These are phyloP conservation scores for Ustilago bromivora DNA, from an alignment of 1,284 basidiomycete species.

Conservation along the genomic window DNA sequence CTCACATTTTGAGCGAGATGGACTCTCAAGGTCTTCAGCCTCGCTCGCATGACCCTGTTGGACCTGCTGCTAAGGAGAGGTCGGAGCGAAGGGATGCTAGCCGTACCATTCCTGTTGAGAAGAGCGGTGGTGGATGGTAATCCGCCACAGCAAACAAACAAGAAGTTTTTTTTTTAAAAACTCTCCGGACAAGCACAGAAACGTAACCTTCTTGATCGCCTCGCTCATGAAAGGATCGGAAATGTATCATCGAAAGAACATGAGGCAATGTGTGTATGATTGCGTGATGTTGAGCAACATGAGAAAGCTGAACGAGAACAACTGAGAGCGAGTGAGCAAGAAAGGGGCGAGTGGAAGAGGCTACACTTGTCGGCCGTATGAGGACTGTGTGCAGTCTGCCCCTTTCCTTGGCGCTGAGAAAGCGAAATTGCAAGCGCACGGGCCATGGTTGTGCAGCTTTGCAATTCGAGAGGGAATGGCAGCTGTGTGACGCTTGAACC, in stretches of 20 bases:
- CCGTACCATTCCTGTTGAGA: constrained; percentile 62
- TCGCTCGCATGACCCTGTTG: constrained; percentile 52
- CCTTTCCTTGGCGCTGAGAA: constrained; percentile 2
- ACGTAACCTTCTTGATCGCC: neutral
- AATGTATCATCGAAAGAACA: neutral
- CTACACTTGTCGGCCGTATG: constrained; percentile 21
- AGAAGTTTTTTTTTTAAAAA: neutral
- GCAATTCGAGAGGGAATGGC: neutral
- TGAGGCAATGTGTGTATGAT: neutral
- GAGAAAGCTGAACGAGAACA: neutral
- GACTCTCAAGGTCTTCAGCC: constrained; percentile 50
- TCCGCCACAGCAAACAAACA: neutral
- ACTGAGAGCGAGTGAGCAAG: neutral
- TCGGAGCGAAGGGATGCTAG: constrained; percentile 54
- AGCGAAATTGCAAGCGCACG: constrained; percentile 9
- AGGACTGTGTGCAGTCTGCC: neutral
- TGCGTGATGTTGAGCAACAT: neutral
- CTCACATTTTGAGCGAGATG: constrained; percentile 60
- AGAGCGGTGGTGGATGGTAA: constrained; percentile 64
- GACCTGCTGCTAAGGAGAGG: constrained; percentile 56
- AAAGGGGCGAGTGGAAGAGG: neutral
- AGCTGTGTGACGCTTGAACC: constrained; percentile 5
- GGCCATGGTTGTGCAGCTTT: neutral
- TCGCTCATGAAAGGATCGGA: neutral
- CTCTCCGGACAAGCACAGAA: constrained; percentile 1